A percentile compares a stretch with the other conserved stretches of the same genome.
Conservation (phyloP, 257 asterid genomes). For the Ocimum tenuiflorum region DNA sequence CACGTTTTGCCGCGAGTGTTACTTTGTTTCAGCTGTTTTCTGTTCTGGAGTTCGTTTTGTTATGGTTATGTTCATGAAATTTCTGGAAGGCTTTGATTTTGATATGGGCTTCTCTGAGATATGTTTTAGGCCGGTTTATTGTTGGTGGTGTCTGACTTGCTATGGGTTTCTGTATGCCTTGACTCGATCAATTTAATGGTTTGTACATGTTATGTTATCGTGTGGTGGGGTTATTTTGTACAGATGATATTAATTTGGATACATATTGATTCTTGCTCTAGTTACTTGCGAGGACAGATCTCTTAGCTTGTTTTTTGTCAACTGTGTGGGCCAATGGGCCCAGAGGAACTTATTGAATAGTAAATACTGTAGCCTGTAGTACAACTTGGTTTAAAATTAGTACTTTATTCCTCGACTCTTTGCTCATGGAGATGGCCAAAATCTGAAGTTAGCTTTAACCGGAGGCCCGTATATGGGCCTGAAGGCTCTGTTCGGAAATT, state of each 20-base stretch:
- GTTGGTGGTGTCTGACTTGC: conserved; percentile 6
- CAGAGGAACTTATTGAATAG: too few relatives aligned
- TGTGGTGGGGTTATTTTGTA: not conserved
- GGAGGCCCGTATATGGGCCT: not conserved
- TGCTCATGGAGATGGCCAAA: not conserved
- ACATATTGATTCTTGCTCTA: not conserved
- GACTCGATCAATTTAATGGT: conserved; percentile 4
- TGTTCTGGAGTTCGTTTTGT: not conserved
- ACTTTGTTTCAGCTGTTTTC: not conserved
- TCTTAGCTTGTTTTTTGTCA: conserved; percentile 2
- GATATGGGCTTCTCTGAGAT: conserved; percentile 28
- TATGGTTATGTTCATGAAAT: not conserved
- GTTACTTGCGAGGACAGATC: not conserved
- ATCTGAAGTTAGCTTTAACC: not conserved
- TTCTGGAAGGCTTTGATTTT: not conserved
- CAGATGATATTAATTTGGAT: not conserved
- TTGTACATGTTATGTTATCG: not conserved
- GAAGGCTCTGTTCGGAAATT: not conserved
- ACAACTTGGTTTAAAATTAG: not conserved
- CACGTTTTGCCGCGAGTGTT: conserved; percentile 7
- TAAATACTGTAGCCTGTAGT: not conserved
- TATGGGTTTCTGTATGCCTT: not conserved
- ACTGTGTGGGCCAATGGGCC: conserved; percentile 10
- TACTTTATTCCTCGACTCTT: not conserved
- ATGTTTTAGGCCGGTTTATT: conserved; percentile 17